Evolutionary conservation across 2,329 filamentous ascomycete species (phyloP).

Genomic region (Penicillium sclerotiorum): DNA sequence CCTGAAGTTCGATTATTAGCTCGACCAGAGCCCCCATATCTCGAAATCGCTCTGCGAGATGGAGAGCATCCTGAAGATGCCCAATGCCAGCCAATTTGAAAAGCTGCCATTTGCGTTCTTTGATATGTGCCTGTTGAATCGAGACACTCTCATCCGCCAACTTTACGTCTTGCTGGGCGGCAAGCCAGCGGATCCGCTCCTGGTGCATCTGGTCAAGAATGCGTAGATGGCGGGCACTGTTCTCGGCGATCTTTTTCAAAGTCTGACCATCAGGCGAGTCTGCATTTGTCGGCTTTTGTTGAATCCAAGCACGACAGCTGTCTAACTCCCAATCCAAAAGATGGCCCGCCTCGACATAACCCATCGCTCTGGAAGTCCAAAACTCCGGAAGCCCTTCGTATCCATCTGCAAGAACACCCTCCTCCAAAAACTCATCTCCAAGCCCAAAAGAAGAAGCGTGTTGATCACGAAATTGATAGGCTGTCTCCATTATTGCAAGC

Average conservation of each 20-base stretch:
- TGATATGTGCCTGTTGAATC: constrained; percentile 47
- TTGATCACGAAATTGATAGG: constrained; percentile 70
- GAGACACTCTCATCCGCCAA: constrained; percentile 51
- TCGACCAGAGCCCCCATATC: constrained; percentile 66
- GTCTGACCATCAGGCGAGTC: constrained; percentile 36
- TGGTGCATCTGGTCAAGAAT: constrained; percentile 60
- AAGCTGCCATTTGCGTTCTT: constrained; percentile 50
- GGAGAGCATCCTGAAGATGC: constrained; percentile 60
- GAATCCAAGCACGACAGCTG: constrained; percentile 43
- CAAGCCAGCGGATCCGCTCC: constrained; percentile 63
- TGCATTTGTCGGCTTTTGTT: constrained; percentile 32
- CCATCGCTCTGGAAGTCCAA: constrained; percentile 72
- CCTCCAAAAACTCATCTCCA: constrained; percentile 64
- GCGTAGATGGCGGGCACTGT: constrained; percentile 58
- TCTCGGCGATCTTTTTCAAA: constrained; percentile 53
- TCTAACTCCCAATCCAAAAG: constrained; percentile 46
- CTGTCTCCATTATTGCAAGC: constrained; percentile 63
- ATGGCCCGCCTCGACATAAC: constrained; percentile 41
- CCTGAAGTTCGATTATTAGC: constrained; percentile 45
- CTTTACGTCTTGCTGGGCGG: constrained; percentile 55
- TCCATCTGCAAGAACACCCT: constrained; percentile 64
- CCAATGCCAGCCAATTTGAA: constrained; percentile 54
- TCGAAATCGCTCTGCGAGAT: constrained; percentile 62
- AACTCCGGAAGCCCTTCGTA: constrained; percentile 74
- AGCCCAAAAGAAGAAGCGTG: constrained; percentile 75